phyloP scores from a whole-genome alignment of 257 asterid species.

The Ilex aquifolium region DNA sequence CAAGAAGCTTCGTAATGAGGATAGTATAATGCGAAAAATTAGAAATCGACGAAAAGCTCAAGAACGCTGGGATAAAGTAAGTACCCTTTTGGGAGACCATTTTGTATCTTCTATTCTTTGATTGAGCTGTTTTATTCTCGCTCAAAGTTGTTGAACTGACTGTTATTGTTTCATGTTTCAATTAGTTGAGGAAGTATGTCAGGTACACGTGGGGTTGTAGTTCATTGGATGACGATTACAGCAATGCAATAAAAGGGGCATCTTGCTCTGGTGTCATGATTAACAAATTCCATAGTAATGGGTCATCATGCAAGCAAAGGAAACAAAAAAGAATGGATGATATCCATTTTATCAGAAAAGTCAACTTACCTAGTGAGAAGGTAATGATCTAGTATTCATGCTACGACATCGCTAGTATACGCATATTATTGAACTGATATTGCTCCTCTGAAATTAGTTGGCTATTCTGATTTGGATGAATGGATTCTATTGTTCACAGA shows the following conservation, averaged over 20 bases:
- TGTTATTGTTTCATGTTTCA: conserved; percentile 10
- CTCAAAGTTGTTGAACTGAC: conserved; percentile 17
- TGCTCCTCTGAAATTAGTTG: conserved; percentile 8
- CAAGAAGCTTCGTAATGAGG: conserved; percentile 77
- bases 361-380: conserved; percentile 39
- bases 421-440: conserved; percentile 8
- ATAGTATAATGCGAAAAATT: conserved; percentile 54
- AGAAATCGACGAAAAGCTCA: conserved; percentile 76
- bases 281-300: conserved; percentile 40
- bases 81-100: conserved; percentile 17
- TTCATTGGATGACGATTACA: conserved; percentile 43
- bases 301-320: conserved; percentile 35
- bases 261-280: conserved; percentile 43
- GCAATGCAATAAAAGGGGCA: conserved; percentile 31
- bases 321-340: conserved; percentile 31
- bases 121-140: conserved; percentile 1
- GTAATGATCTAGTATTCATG: conserved; percentile 28
- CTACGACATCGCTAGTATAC: conserved; percentile 2
- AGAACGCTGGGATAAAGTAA: conserved; percentile 80
- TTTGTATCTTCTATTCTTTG: conserved; percentile 5
- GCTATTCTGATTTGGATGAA: conserved; percentile 21
- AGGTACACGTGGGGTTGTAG: conserved; percentile 69
- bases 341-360: conserved; percentile 41
- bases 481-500: conserved; percentile 33
- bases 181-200: conserved; percentile 80